These are phyloP conservation scores for Pseudocercospora crystallina DNA, from an alignment of 2,329 filamentous ascomycete genomes.

Conservation along the genomic window DNA sequence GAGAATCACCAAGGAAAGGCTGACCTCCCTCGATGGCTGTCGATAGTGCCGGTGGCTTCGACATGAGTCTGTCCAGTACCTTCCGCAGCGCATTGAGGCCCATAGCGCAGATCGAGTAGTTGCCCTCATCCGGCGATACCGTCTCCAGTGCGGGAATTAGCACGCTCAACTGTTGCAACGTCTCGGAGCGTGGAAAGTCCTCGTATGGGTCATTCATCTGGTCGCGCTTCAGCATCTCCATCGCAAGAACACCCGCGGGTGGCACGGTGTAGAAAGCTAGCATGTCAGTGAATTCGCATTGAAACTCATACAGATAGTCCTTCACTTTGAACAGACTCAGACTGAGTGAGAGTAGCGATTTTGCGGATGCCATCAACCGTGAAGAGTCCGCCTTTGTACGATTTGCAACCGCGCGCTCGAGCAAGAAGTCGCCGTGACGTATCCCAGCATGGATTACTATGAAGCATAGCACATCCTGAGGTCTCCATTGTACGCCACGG, in stretches of 20 bases:
- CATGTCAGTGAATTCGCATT: constrained; percentile 17
- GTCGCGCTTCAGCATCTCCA: constrained; percentile 21
- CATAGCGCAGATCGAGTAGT: constrained; percentile 21
- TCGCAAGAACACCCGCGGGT: constrained; percentile 20
- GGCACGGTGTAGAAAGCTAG: constrained; percentile 22
- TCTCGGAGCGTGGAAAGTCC: constrained; percentile 18
- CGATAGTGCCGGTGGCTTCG: constrained; percentile 1
- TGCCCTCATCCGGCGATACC: constrained; percentile 19
- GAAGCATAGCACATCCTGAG: constrained; percentile 17
- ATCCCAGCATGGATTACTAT: constrained; percentile 10
- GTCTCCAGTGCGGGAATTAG: constrained; percentile 17
- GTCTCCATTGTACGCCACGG: constrained; percentile 15
- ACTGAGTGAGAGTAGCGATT: constrained; percentile 15
- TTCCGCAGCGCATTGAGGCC: constrained; percentile 21
- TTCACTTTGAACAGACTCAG: constrained; percentile 12
- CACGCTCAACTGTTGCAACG: constrained; percentile 21
- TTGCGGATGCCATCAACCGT: constrained; percentile 14
- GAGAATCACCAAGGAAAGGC: constrained; percentile 1
- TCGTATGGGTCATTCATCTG: constrained; percentile 13
- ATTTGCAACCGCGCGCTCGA: constrained; percentile 22
- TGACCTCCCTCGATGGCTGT: background rate
- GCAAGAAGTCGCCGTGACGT: constrained; percentile 19
- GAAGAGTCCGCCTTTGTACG: constrained; percentile 11
- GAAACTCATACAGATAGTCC: constrained; percentile 20
- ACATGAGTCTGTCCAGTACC: constrained; percentile 22